A percentile compares a stretch with the other conserved stretches of the same genome.
phyloP scores from a whole-genome alignment of 2,329 filamentous ascomycete species.

The Beauveria scarabaeidicola region DNA sequence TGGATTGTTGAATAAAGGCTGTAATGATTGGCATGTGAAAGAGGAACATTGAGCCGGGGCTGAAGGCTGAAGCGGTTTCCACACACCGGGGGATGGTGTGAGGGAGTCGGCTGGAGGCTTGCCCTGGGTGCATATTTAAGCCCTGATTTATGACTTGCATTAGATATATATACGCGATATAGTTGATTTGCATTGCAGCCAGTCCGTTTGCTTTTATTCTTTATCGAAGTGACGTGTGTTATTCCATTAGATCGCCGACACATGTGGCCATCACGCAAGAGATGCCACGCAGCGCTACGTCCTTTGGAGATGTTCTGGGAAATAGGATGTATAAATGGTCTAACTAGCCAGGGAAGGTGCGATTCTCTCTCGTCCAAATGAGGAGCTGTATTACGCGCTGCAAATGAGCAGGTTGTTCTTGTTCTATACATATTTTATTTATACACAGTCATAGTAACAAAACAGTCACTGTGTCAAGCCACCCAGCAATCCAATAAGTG shows the following conservation, averaged over 20 bases:
- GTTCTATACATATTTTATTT: too few relatives aligned
- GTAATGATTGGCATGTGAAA: constrained; percentile 8
- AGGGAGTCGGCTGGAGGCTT: background rate
- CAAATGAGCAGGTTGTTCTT: background rate
- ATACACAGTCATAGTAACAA: background rate
- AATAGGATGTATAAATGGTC: background rate
- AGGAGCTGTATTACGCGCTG: constrained; percentile 4
- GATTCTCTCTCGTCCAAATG: background rate
- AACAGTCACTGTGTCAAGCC: background rate
- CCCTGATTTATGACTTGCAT: background rate
- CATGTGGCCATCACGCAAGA: background rate
- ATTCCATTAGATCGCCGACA: background rate
- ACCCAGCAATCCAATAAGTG: background rate
- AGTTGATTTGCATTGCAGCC: background rate
- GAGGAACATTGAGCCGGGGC: background rate
- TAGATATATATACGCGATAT: background rate
- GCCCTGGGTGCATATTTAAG: background rate
- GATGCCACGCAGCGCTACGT: background rate
- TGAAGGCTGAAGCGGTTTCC: constrained; percentile 1
- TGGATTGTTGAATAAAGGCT: constrained; percentile 3
- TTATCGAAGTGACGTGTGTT: background rate
- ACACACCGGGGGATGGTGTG: background rate
- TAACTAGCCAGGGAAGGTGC: background rate
- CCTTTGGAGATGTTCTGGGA: background rate
- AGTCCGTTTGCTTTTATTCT: background rate